Evolutionary conservation across 2,329 filamentous ascomycete genomes (phyloP), one percentile per base, ranked within the genome.

Genomic region (Didymella glomerata): DNA sequence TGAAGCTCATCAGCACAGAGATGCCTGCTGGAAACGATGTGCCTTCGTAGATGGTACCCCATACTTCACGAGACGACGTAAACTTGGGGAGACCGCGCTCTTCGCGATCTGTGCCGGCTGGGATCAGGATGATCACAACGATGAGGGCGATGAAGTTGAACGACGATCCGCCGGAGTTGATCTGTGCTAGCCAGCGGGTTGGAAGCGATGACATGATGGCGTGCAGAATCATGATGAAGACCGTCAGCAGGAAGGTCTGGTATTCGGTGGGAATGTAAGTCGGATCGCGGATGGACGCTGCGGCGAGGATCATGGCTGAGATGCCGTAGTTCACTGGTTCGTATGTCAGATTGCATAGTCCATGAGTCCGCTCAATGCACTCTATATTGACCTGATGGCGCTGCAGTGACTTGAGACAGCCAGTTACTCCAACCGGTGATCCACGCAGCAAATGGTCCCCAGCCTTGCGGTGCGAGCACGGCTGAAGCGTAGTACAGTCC

Each of bases 401-500:
- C 87, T 42, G 81, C 86, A 4, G 87, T 89, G 25, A 90, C 82
- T 69, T 90, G 87, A n/a, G 81, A 82, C 38, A 90, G 80, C 87
- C 87, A 90, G 72, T 89, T 90, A 48, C 84, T 87, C 88, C 88
- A 90, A 10, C 88, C 88, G 1, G 87, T 90, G 28, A 90, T 78
- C 88, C 80, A 90, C 13, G 88, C 84, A 14, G 88, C 88, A 51
- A 90, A 83, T 2, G 88, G 88, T 0, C 88, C 88, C 75, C 83
- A 90, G 41, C 85, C 85, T 1, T 82, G 81, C 6, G 88, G 88
- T 25, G 89, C 89, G 7, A 92, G 82, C 0, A 91, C 89, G 4
- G 89, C 89, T 18, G 88, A 79, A 16, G 89, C 89, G 72, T 92
- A 92, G 76, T 92, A 92, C 14, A 92, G 79, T 25, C 89, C 89